phyloP scores from a whole-genome alignment of 768 basidiomycete genomes.

The Austroboletus eburneus region DNA sequence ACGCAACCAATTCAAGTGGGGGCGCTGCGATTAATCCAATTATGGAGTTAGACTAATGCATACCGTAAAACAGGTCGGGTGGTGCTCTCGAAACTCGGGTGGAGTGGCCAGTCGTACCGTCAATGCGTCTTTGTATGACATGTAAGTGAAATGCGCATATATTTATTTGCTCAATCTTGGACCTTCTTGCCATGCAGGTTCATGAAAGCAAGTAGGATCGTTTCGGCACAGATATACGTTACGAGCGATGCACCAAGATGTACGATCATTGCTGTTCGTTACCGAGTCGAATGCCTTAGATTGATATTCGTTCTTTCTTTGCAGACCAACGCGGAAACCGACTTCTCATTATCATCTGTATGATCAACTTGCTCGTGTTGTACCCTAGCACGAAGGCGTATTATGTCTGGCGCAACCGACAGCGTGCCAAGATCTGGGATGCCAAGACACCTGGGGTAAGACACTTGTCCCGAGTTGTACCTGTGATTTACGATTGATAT shows the following conservation, averaged over 20 bases:
- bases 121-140: constrained; percentile 57
- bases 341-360: constrained; percentile 47
- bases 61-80: constrained; percentile 38
- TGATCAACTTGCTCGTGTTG: constrained; percentile 48
- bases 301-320: neutral
- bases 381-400: constrained; percentile 54
- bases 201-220: constrained; percentile 40
- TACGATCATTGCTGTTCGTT: constrained; percentile 17
- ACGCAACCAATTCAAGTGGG: constrained; percentile 46
- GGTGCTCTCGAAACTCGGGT: constrained; percentile 59
- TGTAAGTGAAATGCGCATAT: constrained; percentile 30
- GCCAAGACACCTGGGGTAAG: constrained; percentile 47
- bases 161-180: neutral
- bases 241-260: constrained; percentile 56
- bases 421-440: constrained; percentile 53
- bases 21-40: too few relatives aligned
- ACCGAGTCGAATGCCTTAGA: too few relatives aligned
- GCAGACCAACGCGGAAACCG: constrained; percentile 57
- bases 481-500: neutral
- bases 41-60: too few relatives aligned
- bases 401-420: constrained; percentile 55
- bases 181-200: constrained; percentile 26
- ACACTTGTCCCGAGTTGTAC: neutral
- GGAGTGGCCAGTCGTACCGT: constrained; percentile 58
- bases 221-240: constrained; percentile 55